These are phyloP conservation scores for Lentinula sp. DNA, from an alignment of 768 basidiomycete genomes.

Conservation along the genomic window DNA sequence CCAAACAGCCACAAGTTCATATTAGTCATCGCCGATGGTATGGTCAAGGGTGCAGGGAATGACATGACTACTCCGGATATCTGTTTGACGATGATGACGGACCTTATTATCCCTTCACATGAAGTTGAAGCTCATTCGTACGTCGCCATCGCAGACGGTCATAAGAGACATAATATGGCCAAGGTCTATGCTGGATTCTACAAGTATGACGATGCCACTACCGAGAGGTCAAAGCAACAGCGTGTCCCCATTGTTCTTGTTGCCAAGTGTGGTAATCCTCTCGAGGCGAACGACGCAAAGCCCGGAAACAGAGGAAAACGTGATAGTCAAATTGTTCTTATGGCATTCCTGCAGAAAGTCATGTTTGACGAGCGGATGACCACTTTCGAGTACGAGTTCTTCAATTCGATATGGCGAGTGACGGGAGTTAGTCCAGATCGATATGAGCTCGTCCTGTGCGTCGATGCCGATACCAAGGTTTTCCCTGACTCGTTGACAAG, in stretches of 20 bases:
- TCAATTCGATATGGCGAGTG: conserved; percentile 95
- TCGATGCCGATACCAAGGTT: conserved; percentile 97
- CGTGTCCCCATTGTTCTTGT: conserved; percentile 94
- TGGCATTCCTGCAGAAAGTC: conserved; percentile 97
- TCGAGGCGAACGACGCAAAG: conserved; percentile 83
- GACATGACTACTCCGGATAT: conserved; percentile 89
- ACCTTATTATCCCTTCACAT: conserved; percentile 69
- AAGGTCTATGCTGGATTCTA: conserved; percentile 98
- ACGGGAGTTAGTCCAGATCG: conserved; percentile 95
- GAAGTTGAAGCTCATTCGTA: conserved; percentile 95
- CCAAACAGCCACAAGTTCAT: conserved; percentile 97
- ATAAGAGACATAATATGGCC: conserved; percentile 99
- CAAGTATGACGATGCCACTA: conserved; percentile 85
- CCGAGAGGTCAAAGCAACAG: conserved; percentile 91
- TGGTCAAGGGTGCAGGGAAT: conserved; percentile 96
- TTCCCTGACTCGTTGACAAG: conserved; percentile 97
- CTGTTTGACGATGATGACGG: conserved; percentile 94
- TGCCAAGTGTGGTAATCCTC: conserved; percentile 91
- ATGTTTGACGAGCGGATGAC: conserved; percentile 99
- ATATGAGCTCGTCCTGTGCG: conserved; percentile 92
- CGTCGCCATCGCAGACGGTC: conserved; percentile 98
- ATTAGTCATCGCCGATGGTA: conserved; percentile 93
- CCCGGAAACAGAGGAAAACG: conserved; percentile 99
- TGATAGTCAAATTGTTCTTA: conserved; percentile 95
- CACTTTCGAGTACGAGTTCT: conserved; percentile 99